Evolutionary conservation across 352 stramenopile species (phyloP).

Genomic region (Globisporangium spinosum): DNA sequence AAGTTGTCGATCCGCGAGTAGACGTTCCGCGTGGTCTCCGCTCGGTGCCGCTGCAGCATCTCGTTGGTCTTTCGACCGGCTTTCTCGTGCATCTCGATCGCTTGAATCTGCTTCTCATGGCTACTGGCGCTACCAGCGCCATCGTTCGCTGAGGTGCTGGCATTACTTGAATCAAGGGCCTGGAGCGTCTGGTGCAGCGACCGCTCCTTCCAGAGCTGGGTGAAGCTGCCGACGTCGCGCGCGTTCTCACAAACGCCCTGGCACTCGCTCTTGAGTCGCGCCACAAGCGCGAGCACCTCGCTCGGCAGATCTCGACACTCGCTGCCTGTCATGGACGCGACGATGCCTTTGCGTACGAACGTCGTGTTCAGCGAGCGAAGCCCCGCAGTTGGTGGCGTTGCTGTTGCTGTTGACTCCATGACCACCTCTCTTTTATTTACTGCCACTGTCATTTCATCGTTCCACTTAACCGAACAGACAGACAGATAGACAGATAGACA

Average conservation of each 20-base stretch:
- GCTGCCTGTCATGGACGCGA: slow-evolving; percentile 10
- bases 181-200: slow-evolving; percentile 54
- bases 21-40: slow-evolving; percentile 19
- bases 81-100: slow-evolving; percentile 56
- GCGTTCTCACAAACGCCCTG: slow-evolving; percentile 15
- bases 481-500: neutral
- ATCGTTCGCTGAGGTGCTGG: neutral
- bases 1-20: slow-evolving; percentile 34
- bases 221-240: slow-evolving; percentile 18
- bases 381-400: neutral
- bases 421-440: neutral
- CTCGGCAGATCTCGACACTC: neutral
- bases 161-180: slow-evolving; percentile 27
- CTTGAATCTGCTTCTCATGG: slow-evolving; percentile 44
- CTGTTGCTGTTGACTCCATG: slow-evolving; percentile 6
- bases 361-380: slow-evolving; percentile 28
- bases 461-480: neutral
- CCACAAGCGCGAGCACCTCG: slow-evolving; percentile 17
- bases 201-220: slow-evolving; percentile 64
- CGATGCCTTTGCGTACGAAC: slow-evolving; percentile 36
- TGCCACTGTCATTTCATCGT: neutral
- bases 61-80: slow-evolving; percentile 36
- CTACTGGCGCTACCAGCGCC: neutral
- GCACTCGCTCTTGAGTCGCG: slow-evolving; percentile 20
- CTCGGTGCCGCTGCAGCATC: slow-evolving; percentile 24